Percentiles rank a stretch among this genome's conserved stretches.
These are phyloP conservation scores for Blastobotrys aristatus DNA, from an alignment of 1,139 yeast genomes.

Conservation along the genomic window DNA sequence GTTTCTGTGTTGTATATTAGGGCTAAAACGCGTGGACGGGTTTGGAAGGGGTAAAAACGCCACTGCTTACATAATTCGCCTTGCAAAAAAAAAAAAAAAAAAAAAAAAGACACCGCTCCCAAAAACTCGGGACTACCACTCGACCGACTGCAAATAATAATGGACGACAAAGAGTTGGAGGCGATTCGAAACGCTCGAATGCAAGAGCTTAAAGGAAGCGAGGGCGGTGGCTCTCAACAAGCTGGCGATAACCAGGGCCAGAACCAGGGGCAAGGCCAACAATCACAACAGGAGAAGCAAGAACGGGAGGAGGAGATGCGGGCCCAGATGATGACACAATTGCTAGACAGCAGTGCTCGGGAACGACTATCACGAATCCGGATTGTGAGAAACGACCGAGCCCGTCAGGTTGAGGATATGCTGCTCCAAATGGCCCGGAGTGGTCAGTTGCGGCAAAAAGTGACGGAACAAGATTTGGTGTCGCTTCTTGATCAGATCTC, in stretches of 20 bases:
- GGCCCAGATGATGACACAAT: conserved; percentile 50
- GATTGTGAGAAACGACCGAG: conserved; percentile 88
- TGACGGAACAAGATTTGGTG: conserved; percentile 75
- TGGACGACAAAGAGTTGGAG: conserved; percentile 70
- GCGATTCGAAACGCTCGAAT: conserved; percentile 88
- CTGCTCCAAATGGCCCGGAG: conserved; percentile 66
- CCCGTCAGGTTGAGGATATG: conserved; percentile 79
- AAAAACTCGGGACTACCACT: no score
- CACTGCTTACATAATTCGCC: no score
- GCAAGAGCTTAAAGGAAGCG: conserved; percentile 66
- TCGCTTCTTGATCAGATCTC: conserved; percentile 78
- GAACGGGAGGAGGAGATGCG: conserved; percentile 34
- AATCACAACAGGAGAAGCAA: conserved; percentile 6
- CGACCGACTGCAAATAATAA: no score
- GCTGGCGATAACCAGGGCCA: conserved; percentile 3
- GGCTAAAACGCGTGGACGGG: no score
- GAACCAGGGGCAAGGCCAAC: no score
- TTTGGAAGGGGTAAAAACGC: no score
- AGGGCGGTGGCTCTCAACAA: conserved; percentile 24
- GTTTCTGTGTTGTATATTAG: no score
- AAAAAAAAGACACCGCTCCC: no score
- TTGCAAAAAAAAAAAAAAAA: no score
- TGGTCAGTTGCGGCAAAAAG: conserved; percentile 70
- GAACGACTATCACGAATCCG: conserved; percentile 84
- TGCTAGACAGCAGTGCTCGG: conserved; percentile 75